These are phyloP conservation scores for Capsella bursapastoris DNA, from an alignment of 345 rosid genomes.

Conservation along the genomic window DNA sequence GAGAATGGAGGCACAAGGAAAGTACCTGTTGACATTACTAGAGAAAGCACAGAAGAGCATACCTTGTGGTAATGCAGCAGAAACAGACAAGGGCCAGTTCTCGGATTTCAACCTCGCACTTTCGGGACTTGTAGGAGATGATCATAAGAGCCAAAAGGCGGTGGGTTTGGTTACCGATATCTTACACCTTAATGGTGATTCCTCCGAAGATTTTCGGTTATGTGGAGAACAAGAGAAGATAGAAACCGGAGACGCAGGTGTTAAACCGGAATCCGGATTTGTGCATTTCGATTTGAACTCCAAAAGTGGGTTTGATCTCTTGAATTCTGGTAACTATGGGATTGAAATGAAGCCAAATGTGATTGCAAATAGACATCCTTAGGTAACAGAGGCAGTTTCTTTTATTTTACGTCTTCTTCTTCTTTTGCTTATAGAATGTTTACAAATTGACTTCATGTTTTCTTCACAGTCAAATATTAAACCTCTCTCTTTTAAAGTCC, in stretches of 20 bases:
- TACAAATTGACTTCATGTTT: slow-evolving; percentile 35
- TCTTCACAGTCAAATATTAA: slow-evolving; percentile 7
- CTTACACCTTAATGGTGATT: slow-evolving; percentile 22
- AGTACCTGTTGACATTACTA: slow-evolving; percentile 70
- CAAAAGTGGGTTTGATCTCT: slow-evolving; percentile 52
- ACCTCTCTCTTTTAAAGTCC: not conserved
- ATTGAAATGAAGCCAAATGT: slow-evolving; percentile 49
- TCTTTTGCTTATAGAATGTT: slow-evolving; percentile 32
- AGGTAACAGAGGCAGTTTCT: slow-evolving; percentile 25
- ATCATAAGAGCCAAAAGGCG: slow-evolving; percentile 36
- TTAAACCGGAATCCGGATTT: slow-evolving; percentile 47
- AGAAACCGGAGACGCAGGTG: slow-evolving; percentile 42
- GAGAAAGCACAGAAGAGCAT: slow-evolving; percentile 78
- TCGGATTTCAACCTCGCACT: slow-evolving; percentile 57
- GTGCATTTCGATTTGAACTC: slow-evolving; percentile 61
- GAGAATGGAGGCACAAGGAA: slow-evolving; percentile 93
- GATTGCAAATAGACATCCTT: slow-evolving; percentile 40
- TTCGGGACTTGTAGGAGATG: slow-evolving; percentile 48
- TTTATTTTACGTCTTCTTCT: not conserved
- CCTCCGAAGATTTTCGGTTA: slow-evolving; percentile 35
- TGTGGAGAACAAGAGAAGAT: slow-evolving; percentile 33
- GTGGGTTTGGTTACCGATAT: slow-evolving; percentile 18
- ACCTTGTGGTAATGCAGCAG: slow-evolving; percentile 40
- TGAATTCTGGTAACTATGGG: slow-evolving; percentile 51
- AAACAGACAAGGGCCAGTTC: slow-evolving; percentile 43